A percentile compares a stretch with the other conserved stretches of the same genome.
Conservation (phyloP, 2,329 filamentous ascomycete species). For the Fusarium chlamydosporum region DNA sequence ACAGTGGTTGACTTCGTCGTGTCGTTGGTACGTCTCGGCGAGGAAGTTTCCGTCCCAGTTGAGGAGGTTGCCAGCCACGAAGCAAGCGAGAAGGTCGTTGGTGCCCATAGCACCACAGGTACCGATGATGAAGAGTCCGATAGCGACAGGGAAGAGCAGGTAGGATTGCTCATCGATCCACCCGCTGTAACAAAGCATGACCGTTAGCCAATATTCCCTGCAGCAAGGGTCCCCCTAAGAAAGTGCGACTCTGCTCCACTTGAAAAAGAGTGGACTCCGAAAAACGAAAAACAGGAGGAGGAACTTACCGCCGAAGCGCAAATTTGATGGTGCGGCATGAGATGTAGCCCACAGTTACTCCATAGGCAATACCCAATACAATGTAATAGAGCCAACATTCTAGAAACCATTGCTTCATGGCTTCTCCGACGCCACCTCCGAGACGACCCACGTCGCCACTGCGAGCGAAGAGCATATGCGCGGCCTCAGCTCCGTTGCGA, state of each 20-base stretch:
- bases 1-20: constrained; percentile 72
- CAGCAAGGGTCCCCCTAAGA: neutral
- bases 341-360: constrained; percentile 64
- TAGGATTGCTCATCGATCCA: constrained; percentile 71
- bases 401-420: constrained; percentile 69
- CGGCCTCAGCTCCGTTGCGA: neutral
- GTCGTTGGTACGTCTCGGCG: constrained; percentile 66
- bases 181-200: constrained; percentile 51
- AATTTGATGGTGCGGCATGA: constrained; percentile 63
- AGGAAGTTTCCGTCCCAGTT: constrained; percentile 75
- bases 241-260: neutral
- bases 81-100: constrained; percentile 73
- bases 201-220: constrained; percentile 3
- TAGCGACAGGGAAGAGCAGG: constrained; percentile 64
- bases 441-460: constrained; percentile 62
- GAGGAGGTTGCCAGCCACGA: constrained; percentile 69
- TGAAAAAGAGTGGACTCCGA: neutral
- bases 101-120: constrained; percentile 70
- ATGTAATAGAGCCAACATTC: constrained; percentile 74
- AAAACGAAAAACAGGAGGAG: neutral
- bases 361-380: constrained; percentile 66
- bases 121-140: constrained; percentile 70
- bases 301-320: constrained; percentile 54
- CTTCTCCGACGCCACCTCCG: constrained; percentile 65
- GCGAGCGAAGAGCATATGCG: constrained; percentile 37